Evolutionary conservation across 108 stramenopile genomes (phyloP).

Genomic region (Pseudonitzschia pungens): DNA sequence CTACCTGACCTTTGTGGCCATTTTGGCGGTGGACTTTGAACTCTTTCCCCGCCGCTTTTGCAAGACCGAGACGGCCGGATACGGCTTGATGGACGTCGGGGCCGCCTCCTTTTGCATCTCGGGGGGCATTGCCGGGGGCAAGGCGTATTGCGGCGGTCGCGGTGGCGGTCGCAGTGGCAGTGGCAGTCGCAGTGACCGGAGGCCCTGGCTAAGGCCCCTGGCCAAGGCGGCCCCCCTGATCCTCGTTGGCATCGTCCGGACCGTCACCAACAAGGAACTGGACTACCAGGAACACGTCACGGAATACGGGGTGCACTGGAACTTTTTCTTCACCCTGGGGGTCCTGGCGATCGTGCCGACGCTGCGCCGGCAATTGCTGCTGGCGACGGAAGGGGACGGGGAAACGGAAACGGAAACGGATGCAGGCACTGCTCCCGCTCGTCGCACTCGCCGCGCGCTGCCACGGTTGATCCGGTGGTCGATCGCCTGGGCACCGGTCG

Average conservation of each 20-base stretch:
- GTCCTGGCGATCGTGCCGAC: constrained; percentile 34
- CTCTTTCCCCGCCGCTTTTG: constrained; percentile 91
- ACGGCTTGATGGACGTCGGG: constrained; percentile 96
- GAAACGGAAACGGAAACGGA: not conserved
- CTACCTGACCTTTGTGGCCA: constrained; percentile 85
- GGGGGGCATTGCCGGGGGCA: constrained; percentile 62
- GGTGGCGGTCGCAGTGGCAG: not conserved
- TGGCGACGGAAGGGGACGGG: not conserved
- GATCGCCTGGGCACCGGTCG: constrained; percentile 30
- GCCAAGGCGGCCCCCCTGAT: constrained; percentile 60
- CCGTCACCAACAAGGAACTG: constrained; percentile 72
- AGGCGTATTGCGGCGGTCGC: constrained; percentile 12
- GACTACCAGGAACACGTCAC: constrained; percentile 94
- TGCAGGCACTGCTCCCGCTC: too few relatives aligned
- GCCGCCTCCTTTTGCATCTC: constrained; percentile 88
- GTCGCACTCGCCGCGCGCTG: too few relatives aligned
- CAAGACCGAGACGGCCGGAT: constrained; percentile 91
- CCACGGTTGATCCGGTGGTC: not conserved
- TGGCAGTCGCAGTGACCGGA: not conserved
- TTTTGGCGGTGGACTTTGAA: constrained; percentile 90
- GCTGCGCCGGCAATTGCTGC: not conserved
- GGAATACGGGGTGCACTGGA: constrained; percentile 99
- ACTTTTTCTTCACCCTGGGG: constrained; percentile 95
- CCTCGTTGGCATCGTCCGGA: constrained; percentile 66
- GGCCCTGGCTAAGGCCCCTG: constrained; percentile 17